Evolutionary conservation across 2,329 filamentous ascomycete species (phyloP).

Genomic region (Epichloe sp.): DNA sequence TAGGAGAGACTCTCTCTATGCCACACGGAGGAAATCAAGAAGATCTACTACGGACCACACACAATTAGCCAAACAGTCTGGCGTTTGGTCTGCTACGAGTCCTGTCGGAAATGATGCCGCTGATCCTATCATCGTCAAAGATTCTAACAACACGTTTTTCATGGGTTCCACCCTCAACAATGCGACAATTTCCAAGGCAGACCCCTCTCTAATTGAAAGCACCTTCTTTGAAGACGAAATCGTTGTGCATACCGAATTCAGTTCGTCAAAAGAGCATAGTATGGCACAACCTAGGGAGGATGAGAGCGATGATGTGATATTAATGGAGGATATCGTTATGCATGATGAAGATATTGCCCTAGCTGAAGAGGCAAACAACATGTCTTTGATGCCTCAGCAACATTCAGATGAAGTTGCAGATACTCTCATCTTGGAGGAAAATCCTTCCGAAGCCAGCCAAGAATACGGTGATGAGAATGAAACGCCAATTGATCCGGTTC

Average conservation of each 20-base stretch:
- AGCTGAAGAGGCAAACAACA: conserved; percentile 44
- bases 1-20: neutral
- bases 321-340: conserved; percentile 32
- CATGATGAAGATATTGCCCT: conserved; percentile 45
- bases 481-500: conserved; percentile 38
- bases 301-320: conserved; percentile 14
- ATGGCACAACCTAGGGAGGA: conserved; percentile 6
- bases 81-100: conserved; percentile 49
- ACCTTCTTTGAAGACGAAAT: conserved; percentile 52
- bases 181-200: conserved; percentile 9
- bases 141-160: neutral
- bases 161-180: neutral
- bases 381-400: conserved; percentile 40
- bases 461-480: conserved; percentile 57
- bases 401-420: conserved; percentile 23
- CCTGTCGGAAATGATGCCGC: conserved; percentile 17
- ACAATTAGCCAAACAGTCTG: conserved; percentile 47
- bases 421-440: conserved; percentile 27
- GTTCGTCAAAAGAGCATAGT: conserved; percentile 7
- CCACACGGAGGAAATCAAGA: conserved; percentile 10
- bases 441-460: conserved; percentile 47
- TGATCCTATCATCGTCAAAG: neutral
- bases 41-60: conserved; percentile 41
- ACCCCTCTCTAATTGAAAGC: conserved; percentile 27
- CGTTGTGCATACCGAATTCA: conserved; percentile 19